Base-by-base conservation (phyloP, 371 early-diverging fungal species). In the Apophysomyces variabilis region DNA sequence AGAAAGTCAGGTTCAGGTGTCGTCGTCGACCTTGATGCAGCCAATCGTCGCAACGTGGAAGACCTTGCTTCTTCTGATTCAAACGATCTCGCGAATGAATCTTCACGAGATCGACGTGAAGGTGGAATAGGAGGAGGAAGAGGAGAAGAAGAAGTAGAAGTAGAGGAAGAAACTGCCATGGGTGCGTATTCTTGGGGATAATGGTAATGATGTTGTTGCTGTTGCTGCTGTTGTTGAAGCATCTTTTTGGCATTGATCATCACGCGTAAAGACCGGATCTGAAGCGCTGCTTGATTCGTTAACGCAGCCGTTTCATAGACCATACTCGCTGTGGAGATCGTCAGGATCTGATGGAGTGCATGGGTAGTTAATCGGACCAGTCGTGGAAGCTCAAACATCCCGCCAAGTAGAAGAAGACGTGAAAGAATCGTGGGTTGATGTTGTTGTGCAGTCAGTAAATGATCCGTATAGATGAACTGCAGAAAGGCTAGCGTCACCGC, bases 381-480 rank as follows among this genome's bases (percentile, higher is more conserved):
- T 16, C 85, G 72, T 41, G 85, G 82, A 37, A 92, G 63, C 7
- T 78, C 64, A 68, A 90, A 91, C 68, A 86, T 83, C 62, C 88
- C 87, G 1, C 90, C 87, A 1, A 91, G 66, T 7, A 84, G 72
- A 41, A 93, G 66, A 5, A 93, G 74, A 56, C 90, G 88, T 36
- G 89, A 86, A 6, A 93, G 71, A 0, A 91, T 84, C 7, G 83
- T 77, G 9, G 88, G 68, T 37, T 85, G 77, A 66, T 88, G 81
- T 65, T 82, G 84, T 65, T 88, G 83, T 43, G 89, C 75, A 13
- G 89, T 86, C 68, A 91, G 85, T n/a, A 93, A 72, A 67, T 88
- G 85, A 66, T 88, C 90, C 0, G 93, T 91, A 67, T 93, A 91
- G 56, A 92, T 69, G 41, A 82, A 93, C 58, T 91, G 90, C 12